Evolutionary conservation across 257 asterid genomes (phyloP).

Genomic region (Solanum piurae): DNA sequence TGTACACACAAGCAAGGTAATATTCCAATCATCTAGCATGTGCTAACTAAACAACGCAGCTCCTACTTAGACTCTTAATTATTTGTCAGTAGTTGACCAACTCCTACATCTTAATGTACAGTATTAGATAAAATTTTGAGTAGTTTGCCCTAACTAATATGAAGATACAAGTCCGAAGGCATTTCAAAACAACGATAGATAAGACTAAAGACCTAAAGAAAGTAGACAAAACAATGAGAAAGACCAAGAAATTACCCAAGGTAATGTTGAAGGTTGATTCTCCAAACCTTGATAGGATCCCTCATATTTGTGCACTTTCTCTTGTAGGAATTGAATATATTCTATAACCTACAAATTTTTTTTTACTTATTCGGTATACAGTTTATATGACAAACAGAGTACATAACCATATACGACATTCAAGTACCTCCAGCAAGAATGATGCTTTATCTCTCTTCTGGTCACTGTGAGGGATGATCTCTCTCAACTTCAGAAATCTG

Average conservation of each 20-base stretch:
- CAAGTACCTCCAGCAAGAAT: slow-evolving; percentile 70
- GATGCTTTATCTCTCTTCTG: slow-evolving; percentile 99
- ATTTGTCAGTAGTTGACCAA: background rate
- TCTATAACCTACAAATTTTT: slow-evolving; percentile 85
- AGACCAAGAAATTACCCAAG: slow-evolving; percentile 40
- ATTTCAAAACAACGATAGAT: background rate
- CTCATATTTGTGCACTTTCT: slow-evolving; percentile 64
- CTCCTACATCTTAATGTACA: background rate
- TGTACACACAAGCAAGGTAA: background rate
- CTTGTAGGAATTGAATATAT: slow-evolving; percentile 85
- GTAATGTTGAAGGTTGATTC: slow-evolving; percentile 54
- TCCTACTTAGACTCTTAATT: background rate
- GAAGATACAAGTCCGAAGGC: background rate
- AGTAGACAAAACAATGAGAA: background rate
- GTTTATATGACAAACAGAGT: background rate
- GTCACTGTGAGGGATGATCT: slow-evolving; percentile 79
- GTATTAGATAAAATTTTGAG: background rate
- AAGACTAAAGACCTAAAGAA: background rate
- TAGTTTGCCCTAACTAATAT: background rate
- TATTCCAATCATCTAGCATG: background rate
- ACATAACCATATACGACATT: background rate
- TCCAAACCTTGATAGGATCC: slow-evolving; percentile 60
- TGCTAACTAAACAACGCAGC: background rate
- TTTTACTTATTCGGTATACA: background rate
- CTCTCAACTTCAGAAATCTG: slow-evolving; percentile 89